phyloP scores from a whole-genome alignment of 2,329 filamentous ascomycete genomes.

The Zalaria sp. region DNA sequence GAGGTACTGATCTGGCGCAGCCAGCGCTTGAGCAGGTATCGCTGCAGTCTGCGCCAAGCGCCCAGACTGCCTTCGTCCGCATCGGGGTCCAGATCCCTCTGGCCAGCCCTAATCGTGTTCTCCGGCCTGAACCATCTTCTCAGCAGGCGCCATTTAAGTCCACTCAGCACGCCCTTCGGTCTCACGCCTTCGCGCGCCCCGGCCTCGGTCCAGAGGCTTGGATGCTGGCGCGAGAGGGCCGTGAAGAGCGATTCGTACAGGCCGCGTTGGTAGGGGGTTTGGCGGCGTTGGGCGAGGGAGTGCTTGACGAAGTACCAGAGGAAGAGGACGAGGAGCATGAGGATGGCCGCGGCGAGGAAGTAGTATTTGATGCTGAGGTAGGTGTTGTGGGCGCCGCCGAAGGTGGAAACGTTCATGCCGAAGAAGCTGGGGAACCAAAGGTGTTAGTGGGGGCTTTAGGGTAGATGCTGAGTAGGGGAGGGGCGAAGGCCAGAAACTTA shows the following conservation, averaged over 20 bases:
- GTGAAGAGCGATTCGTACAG: slow-evolving; percentile 37
- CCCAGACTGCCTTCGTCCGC: slow-evolving; percentile 24
- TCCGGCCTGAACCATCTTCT: slow-evolving; percentile 30
- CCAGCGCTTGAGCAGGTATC: slow-evolving; percentile 26
- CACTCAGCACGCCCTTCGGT: slow-evolving; percentile 22
- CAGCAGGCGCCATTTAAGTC: slow-evolving; percentile 34
- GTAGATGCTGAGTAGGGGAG: slow-evolving; percentile 56
- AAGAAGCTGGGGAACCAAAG: slow-evolving; percentile 21
- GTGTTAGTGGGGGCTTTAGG: slow-evolving; percentile 26
- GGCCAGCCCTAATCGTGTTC: slow-evolving; percentile 21
- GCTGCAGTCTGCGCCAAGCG: slow-evolving; percentile 22
- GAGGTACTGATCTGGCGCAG: slow-evolving; percentile 18
- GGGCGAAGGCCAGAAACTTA: slow-evolving; percentile 22
- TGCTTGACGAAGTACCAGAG: slow-evolving; percentile 36
- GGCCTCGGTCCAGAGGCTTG: slow-evolving; percentile 32
- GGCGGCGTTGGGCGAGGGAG: slow-evolving; percentile 24
- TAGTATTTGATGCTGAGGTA: slow-evolving; percentile 36
- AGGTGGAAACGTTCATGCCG: slow-evolving; percentile 38
- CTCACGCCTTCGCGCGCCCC: slow-evolving; percentile 29
- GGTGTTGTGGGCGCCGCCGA: slow-evolving; percentile 25
- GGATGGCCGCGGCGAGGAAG: slow-evolving; percentile 31
- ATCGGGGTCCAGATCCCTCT: slow-evolving; percentile 5
- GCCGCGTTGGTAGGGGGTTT: slow-evolving; percentile 32
- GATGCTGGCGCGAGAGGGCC: slow-evolving; percentile 30
- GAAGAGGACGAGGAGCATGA: slow-evolving; percentile 31